Evolutionary conservation across 257 asterid genomes (phyloP).

Genomic region (Nicotiana sylvestris): DNA sequence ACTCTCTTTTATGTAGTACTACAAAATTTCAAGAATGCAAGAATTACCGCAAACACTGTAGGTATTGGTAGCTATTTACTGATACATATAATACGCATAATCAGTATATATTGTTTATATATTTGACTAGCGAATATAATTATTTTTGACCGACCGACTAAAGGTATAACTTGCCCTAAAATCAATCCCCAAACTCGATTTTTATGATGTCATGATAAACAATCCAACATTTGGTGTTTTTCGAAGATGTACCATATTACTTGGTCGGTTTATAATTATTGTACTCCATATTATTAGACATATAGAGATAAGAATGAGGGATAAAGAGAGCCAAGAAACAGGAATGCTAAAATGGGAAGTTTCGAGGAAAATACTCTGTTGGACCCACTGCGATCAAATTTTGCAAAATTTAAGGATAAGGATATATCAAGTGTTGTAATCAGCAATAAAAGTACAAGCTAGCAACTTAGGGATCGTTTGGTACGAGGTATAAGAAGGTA

Average conservation of each 20-base stretch:
- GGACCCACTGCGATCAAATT: not conserved
- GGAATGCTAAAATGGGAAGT: not conserved
- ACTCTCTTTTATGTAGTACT: not conserved
- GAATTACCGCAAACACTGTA: not conserved
- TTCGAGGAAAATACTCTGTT: not conserved
- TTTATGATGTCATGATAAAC: not conserved
- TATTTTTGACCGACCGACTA: too few relatives aligned
- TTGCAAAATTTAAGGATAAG: not conserved
- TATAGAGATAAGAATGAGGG: not conserved
- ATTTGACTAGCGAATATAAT: too few relatives aligned
- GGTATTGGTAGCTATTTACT: not conserved
- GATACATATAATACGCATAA: too few relatives aligned
- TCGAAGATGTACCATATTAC: not conserved
- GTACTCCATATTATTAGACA: not conserved
- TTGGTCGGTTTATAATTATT: not conserved
- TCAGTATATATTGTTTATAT: too few relatives aligned
- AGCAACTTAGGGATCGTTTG: not conserved
- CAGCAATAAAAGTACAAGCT: not conserved
- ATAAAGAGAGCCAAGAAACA: not conserved
- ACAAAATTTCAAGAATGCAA: not conserved
- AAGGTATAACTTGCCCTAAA: not conserved
- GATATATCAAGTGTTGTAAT: not conserved
- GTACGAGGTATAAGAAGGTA: too few relatives aligned
- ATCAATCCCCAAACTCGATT: not conserved
- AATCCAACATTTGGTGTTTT: not conserved